phyloP scores from a whole-genome alignment of 148 eudicot species.

The Heliosperma pusillum region DNA sequence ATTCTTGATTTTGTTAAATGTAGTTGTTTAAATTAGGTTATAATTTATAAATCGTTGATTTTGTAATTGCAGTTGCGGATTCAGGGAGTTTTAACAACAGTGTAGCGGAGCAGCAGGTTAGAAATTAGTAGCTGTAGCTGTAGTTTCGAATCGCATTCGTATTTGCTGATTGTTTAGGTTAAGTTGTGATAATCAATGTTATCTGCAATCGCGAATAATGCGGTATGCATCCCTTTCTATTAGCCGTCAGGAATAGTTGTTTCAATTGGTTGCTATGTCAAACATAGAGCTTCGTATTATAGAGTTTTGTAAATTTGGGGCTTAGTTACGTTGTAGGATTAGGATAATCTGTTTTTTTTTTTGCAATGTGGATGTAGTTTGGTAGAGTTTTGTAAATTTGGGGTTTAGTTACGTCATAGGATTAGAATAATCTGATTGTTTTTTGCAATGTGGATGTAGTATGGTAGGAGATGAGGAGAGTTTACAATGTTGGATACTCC shows the following conservation, averaged over 20 bases:
- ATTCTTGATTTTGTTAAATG: not conserved
- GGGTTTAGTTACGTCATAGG: too few relatives aligned
- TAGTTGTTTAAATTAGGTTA: not conserved
- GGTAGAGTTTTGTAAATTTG: not conserved
- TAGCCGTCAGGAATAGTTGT: not conserved
- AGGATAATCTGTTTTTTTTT: not conserved
- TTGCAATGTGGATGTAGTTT: not conserved
- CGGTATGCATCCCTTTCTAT: not conserved
- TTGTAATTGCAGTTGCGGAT: conserved; percentile 37
- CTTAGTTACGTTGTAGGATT: not conserved
- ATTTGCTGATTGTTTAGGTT: not conserved
- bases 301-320: not conserved
- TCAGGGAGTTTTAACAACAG: conserved; percentile 96
- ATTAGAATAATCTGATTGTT: not conserved
- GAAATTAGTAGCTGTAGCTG: conserved; percentile 10
- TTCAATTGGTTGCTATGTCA: not conserved
- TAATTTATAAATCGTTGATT: not conserved
- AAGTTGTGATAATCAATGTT: not conserved
- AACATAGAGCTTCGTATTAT: not conserved
- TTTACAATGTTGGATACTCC: not conserved
- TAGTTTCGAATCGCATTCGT: not conserved
- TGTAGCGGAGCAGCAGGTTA: conserved; percentile 85
- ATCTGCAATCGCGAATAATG: not conserved
- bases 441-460: not conserved
- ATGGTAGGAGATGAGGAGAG: too few relatives aligned